Evolutionary conservation across 768 basidiomycete species (phyloP), one percentile per base, ranked within the genome.

Genomic region (Lyophyllum atratum): DNA sequence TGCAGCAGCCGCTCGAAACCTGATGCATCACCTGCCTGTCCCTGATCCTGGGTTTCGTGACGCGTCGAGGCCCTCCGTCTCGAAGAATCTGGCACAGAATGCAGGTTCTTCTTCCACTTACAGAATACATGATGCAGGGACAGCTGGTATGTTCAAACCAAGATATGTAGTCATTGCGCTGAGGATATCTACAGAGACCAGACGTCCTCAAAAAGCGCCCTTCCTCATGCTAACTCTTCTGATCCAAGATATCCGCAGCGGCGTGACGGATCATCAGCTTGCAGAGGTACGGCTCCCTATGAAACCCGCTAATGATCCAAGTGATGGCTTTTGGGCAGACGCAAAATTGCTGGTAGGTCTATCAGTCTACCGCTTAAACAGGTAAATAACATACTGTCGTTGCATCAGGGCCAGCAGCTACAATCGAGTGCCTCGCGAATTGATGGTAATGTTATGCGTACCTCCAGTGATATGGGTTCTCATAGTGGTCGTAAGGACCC

Each of bases 281-380:
- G 84, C 84, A 1, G 90, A 92, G 67, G 82, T 92, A 19, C 79
- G 73, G 34, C 79, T 90, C 28, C 81, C 80, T n/a, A 68, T 91
- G 34, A 80, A 70, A 63, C 63, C 67, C 5, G 74, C 77, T 3
- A 79, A 81, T 31, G 70, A 80, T 54, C 71, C 73, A 4, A 76
- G 76, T 34, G 85, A 82, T 61, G 83, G 85, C 4, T 87, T 79
- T 63, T 91, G 89, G 89, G 89, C 83, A 6, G 83, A 89, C 65
- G 87, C 89, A 2, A 76, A 78, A 59, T 83, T 88, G 33, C 73
- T 92, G 37, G 80, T 81, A 56, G 59, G 29, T 10, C 24, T 21
- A 9, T 26, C 46, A 29, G 15, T 29, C 1, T 47, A 4, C 7
- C 29, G 26, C 19, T 22, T 5, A 29, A 47, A 22, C 2, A 8